phyloP scores from a whole-genome alignment of 1,284 basidiomycete species.

The Mycena citricolor region DNA sequence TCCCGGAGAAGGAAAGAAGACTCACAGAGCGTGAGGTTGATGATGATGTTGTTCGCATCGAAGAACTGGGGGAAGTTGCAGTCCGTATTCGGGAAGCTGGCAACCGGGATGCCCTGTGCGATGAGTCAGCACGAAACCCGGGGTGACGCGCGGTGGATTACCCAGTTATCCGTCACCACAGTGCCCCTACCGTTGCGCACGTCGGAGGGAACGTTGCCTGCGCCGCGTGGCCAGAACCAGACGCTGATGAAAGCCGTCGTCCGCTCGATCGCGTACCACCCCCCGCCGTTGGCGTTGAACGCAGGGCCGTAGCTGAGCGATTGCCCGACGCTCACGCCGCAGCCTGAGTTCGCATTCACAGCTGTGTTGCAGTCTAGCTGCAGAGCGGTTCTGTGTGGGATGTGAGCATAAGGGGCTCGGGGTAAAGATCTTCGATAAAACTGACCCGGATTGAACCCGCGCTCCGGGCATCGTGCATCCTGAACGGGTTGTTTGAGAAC shows the following conservation, averaged over 20 bases:
- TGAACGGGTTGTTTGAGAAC: constrained; percentile 22
- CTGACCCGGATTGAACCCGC: constrained; percentile 52
- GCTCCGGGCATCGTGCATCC: constrained; percentile 62
- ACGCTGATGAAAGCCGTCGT: constrained; percentile 49
- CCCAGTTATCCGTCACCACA: constrained; percentile 45
- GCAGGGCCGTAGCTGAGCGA: constrained; percentile 54
- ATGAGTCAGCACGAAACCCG: neutral
- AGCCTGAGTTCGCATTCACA: constrained; percentile 59
- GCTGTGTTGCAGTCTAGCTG: constrained; percentile 56
- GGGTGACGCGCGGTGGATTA: constrained; percentile 25
- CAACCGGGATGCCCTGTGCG: constrained; percentile 38
- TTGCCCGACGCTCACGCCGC: constrained; percentile 53
- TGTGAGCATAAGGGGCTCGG: constrained; percentile 9
- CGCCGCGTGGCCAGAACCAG: constrained; percentile 59
- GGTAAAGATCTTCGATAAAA: constrained; percentile 16
- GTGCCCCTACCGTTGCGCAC: constrained; percentile 38
- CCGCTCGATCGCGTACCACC: constrained; percentile 60
- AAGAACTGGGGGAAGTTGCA: constrained; percentile 43
- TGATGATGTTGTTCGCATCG: constrained; percentile 43
- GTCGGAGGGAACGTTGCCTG: constrained; percentile 43
- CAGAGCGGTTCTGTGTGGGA: constrained; percentile 32
- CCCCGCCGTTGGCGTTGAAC: constrained; percentile 64
- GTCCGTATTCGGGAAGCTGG: constrained; percentile 41
- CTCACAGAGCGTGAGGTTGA: constrained; percentile 42
- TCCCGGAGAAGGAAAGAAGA: neutral